Evolutionary conservation across 2,329 filamentous ascomycete genomes (phyloP).

Genomic region (Graphiopsis chlorocephala): DNA sequence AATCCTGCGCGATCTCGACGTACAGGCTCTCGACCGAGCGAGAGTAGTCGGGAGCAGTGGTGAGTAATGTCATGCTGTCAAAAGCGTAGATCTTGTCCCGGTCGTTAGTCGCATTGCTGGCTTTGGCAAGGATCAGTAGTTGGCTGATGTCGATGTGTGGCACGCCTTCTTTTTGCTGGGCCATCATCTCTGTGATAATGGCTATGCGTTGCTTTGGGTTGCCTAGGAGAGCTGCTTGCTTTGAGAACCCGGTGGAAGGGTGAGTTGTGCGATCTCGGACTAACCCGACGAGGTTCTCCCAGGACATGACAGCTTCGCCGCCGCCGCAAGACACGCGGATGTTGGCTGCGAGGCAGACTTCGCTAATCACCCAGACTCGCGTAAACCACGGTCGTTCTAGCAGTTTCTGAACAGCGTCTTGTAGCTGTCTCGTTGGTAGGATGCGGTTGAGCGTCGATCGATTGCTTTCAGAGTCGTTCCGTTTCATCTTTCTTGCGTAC

Average conservation of each 20-base stretch:
- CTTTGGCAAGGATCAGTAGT: slow-evolving; percentile 32
- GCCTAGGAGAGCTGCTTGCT: slow-evolving; percentile 28
- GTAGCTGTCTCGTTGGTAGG: slow-evolving; percentile 24
- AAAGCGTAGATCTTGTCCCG: slow-evolving; percentile 34
- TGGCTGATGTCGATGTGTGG: slow-evolving; percentile 32
- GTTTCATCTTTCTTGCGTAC: slow-evolving; percentile 28
- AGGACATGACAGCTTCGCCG: slow-evolving; percentile 14
- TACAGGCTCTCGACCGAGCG: slow-evolving; percentile 24
- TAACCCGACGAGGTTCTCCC: slow-evolving; percentile 29
- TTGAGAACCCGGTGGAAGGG: slow-evolving; percentile 27
- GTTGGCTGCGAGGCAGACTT: slow-evolving; percentile 15
- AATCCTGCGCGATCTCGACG: slow-evolving; percentile 27
- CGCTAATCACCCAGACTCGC: slow-evolving; percentile 27
- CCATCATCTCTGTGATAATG: slow-evolving; percentile 32
- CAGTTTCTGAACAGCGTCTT: slow-evolving; percentile 29
- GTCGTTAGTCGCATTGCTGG: slow-evolving; percentile 29
- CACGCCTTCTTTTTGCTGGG: slow-evolving; percentile 25
- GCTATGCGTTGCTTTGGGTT: slow-evolving; percentile 32
- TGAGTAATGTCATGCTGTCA: slow-evolving; percentile 28
- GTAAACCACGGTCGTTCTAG: slow-evolving; percentile 31
- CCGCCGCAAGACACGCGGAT: slow-evolving; percentile 11
- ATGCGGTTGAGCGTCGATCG: slow-evolving; percentile 22
- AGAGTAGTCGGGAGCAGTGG: slow-evolving; percentile 26
- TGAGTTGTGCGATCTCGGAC: slow-evolving; percentile 25
- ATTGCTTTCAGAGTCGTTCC: slow-evolving; percentile 20